A percentile compares a stretch with the other conserved stretches of the same genome.
Evolutionary conservation across 176 grass and related monocot species (phyloP).

Genomic region (Miscanthus lutarioriparius): DNA sequence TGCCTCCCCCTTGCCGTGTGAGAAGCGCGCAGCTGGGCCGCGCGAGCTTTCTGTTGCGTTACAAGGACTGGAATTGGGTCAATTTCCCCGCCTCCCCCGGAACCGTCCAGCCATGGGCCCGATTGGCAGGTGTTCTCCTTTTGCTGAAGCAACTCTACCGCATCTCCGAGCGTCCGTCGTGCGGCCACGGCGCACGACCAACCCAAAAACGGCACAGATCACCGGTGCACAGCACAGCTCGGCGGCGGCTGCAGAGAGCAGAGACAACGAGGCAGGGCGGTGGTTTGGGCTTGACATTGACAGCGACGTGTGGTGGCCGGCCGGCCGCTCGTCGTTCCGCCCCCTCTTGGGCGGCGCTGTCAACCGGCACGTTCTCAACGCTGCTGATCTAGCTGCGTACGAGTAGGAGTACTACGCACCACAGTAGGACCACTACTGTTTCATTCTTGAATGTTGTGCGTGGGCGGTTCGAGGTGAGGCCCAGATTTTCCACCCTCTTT

Average conservation of each 20-base stretch:
- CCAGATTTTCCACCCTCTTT: background rate
- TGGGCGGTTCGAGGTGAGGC: background rate
- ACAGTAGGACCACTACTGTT: background rate
- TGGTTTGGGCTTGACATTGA: background rate
- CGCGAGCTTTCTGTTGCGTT: background rate
- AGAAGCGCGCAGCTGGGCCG: background rate
- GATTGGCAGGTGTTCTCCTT: background rate
- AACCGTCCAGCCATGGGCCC: background rate
- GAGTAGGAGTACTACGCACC: background rate
- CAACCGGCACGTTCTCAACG: slow-evolving; percentile 3
- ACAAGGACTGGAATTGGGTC: background rate
- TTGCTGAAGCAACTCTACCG: background rate
- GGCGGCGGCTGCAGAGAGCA: background rate
- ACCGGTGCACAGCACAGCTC: background rate
- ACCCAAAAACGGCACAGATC: background rate
- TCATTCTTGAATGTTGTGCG: background rate
- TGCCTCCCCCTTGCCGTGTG: background rate
- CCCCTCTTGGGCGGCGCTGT: background rate
- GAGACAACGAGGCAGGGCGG: background rate
- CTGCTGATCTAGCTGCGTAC: background rate
- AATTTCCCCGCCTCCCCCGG: background rate
- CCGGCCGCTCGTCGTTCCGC: background rate
- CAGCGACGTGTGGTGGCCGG: background rate
- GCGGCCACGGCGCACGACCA: too few relatives aligned
- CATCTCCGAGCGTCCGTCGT: too few relatives aligned